These are phyloP conservation scores for Penicillium fimorum DNA, from an alignment of 495 filamentous ascomycete species.

Conservation along the genomic window DNA sequence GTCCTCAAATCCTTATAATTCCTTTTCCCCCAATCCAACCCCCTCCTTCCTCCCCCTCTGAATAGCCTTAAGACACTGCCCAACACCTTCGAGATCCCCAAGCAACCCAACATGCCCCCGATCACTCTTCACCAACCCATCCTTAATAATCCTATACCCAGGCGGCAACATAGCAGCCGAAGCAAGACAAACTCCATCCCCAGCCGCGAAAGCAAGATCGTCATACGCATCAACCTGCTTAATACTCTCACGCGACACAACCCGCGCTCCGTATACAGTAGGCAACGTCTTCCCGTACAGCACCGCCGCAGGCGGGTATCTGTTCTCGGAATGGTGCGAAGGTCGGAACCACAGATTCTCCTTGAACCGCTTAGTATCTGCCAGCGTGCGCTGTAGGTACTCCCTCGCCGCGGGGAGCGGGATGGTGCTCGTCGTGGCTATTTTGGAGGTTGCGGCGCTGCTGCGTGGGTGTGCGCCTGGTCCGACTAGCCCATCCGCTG, in stretches of 20 bases:
- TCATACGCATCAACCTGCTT: constrained; percentile 79
- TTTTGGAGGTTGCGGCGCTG: constrained; percentile 28
- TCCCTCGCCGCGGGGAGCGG: constrained; percentile 54
- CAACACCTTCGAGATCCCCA: constrained; percentile 81
- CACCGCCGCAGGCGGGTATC: constrained; percentile 80
- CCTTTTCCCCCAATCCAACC: constrained; percentile 56
- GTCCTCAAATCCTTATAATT: not conserved
- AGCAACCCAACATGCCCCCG: constrained; percentile 82
- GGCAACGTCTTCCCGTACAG: constrained; percentile 86
- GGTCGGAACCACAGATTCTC: constrained; percentile 62
- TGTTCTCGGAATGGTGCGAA: constrained; percentile 57
- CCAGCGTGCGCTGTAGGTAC: constrained; percentile 78
- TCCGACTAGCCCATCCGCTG: constrained; percentile 43
- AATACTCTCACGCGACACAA: constrained; percentile 66
- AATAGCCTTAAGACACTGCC: constrained; percentile 67
- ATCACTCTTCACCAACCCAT: constrained; percentile 74
- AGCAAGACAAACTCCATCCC: constrained; percentile 88
- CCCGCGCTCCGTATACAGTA: constrained; percentile 76
- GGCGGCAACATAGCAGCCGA: constrained; percentile 80
- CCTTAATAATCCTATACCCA: constrained; percentile 69
- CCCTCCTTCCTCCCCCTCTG: constrained; percentile 64
- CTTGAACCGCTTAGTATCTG: constrained; percentile 70
- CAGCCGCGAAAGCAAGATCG: constrained; percentile 79
- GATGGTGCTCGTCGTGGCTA: constrained; percentile 47
- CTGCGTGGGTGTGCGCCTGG: constrained; percentile 30